Evolutionary conservation across 352 stramenopile genomes (phyloP), one percentile per base, ranked within the genome.

Genomic region (Phytophthora ramorum): DNA sequence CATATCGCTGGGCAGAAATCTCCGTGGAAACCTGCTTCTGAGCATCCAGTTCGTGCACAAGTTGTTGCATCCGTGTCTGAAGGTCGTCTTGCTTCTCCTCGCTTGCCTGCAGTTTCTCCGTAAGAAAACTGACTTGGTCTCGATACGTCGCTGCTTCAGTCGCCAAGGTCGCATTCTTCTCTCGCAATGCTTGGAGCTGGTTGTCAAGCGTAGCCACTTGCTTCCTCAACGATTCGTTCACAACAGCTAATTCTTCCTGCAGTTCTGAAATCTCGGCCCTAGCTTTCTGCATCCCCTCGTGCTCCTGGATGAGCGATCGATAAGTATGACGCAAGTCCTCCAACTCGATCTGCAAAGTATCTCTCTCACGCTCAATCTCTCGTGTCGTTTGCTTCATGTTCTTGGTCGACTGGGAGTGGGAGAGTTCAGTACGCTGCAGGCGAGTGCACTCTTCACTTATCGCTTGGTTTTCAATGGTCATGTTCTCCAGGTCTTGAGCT

Each of bases 391-490:
- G 75, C 63, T 90, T 90, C 45, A 94, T 77, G 14, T 55, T 77
- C 20, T 71, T 81, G 1, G 59, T 69, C 0, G 82, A 90, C 34
- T 90, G 76, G 7, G 75, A 83, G 38, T 77, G 75, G 2, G 73
- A 80, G 8, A 89, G 77, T 2, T 89, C 69, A 2, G 74, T 62
- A 40, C 70, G 78, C 71, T 93, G 84, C 16, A 94, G 59, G 0
- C 83, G 73, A 6, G 71, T 80, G 48, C 85, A 94, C 37, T 96
- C 87, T 63, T 93, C 85, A 47, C 80, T 92, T n/a, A 96, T 75
- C 22, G 81, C 82, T 54, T 96, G 87, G 48, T 96, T 96, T 40
- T 96, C 87, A 19, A 94, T 71, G 9, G 85, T 96, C 87, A 96
- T 96, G 58, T 96, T 93, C 51, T 96, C 85, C 34, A 96, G 65